phyloP scores from a whole-genome alignment of 257 asterid genomes.

The Paulownia fortunei region DNA sequence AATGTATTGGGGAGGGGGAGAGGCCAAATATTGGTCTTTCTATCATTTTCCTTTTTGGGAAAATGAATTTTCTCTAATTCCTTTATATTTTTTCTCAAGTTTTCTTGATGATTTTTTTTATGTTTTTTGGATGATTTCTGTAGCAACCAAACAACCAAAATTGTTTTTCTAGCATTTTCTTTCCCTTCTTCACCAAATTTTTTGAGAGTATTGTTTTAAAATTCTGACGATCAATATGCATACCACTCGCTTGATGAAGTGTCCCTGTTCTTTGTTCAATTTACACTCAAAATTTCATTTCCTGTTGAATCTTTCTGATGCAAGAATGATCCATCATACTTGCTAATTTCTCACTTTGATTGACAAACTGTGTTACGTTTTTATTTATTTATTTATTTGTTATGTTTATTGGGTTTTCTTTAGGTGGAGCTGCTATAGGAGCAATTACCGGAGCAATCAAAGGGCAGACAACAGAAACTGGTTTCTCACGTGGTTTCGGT shows the following conservation, averaged over 20 bases:
- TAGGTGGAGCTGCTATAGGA: slow-evolving; percentile 85
- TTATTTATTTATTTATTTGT: not conserved
- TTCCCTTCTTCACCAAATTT: not conserved
- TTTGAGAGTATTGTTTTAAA: not conserved
- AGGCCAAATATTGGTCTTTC: too few relatives aligned
- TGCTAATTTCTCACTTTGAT: not conserved
- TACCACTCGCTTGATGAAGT: slow-evolving; percentile 26
- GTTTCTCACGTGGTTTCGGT: slow-evolving; percentile 71
- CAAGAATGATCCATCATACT: not conserved
- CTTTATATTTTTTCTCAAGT: not conserved
- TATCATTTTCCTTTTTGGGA: not conserved
- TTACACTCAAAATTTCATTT: not conserved
- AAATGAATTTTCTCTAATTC: too few relatives aligned
- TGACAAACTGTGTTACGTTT: not conserved
- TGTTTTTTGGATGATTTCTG: not conserved
- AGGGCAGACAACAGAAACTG: slow-evolving; percentile 93
- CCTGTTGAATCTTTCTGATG: not conserved
- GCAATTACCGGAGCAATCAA: slow-evolving; percentile 74
- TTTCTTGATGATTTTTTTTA: too few relatives aligned
- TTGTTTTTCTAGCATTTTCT: not conserved
- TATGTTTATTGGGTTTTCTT: not conserved
- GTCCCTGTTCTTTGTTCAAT: not conserved
- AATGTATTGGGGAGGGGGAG: too few relatives aligned
- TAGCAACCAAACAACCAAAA: not conserved
- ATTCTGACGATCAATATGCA: not conserved